These are phyloP conservation scores for Cucumis melo DNA, from an alignment of 306 rosid genomes.

Conservation along the genomic window DNA sequence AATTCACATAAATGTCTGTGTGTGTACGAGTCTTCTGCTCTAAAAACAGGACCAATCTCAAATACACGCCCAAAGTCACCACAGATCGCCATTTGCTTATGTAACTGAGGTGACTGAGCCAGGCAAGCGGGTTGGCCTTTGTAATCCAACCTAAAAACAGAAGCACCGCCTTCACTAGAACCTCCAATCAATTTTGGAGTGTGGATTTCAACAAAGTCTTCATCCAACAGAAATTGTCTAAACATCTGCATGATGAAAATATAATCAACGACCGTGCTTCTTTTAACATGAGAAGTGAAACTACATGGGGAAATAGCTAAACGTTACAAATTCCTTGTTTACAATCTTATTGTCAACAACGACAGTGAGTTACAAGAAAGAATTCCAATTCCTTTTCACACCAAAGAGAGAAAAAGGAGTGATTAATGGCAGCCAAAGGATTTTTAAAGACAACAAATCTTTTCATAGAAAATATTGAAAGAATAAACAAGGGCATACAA, in stretches of 20 bases:
- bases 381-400: too few species aligned
- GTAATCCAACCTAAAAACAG: slow-evolving; percentile 81
- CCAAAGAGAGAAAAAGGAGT: too few species aligned
- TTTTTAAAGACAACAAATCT: too few species aligned
- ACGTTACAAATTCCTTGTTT: not conserved
- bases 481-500: too few species aligned
- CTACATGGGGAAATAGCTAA: not conserved
- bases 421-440: too few species aligned
- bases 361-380: too few species aligned
- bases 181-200: slow-evolving; percentile 80
- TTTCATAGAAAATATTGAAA: too few species aligned
- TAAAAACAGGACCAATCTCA: slow-evolving; percentile 76
- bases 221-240: slow-evolving; percentile 45
- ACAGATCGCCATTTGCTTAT: slow-evolving; percentile 90
- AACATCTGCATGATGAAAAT: slow-evolving; percentile 36
- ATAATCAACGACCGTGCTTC: not conserved
- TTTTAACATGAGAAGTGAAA: not conserved
- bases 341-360: not conserved
- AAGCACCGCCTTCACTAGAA: slow-evolving; percentile 95
- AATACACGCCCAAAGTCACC: slow-evolving; percentile 80
- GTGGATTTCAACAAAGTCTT: slow-evolving; percentile 57
- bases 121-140: slow-evolving; percentile 81
- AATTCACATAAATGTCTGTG: slow-evolving; percentile 94
- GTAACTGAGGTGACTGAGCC: slow-evolving; percentile 96
- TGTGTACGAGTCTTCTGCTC: slow-evolving; percentile 85